Percentiles rank a stretch among this genome's conserved stretches.
These are phyloP conservation scores for Neonectria neomacrospora DNA, from an alignment of 2,329 filamentous ascomycete genomes.

Conservation along the genomic window DNA sequence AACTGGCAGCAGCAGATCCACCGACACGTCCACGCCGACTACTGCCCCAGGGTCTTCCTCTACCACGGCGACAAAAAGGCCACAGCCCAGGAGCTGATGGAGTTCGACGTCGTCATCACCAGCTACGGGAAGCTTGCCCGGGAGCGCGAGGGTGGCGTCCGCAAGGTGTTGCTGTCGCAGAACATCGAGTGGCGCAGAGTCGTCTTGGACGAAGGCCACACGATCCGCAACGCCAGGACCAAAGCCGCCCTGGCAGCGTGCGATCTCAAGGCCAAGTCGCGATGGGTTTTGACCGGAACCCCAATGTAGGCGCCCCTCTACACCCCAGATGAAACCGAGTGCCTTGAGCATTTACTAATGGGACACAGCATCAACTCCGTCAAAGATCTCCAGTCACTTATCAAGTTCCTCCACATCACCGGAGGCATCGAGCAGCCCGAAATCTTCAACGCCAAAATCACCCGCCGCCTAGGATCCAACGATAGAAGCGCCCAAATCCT, in stretches of 20 bases:
- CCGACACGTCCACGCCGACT: conserved; percentile 74
- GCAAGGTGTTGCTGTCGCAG: conserved; percentile 52
- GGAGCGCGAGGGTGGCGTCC: conserved; percentile 65
- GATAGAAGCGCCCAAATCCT: conserved; percentile 69
- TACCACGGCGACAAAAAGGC: conserved; percentile 77
- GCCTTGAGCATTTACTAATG: conserved; percentile 40
- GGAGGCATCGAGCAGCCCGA: conserved; percentile 79
- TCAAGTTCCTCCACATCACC: conserved; percentile 80
- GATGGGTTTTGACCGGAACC: conserved; percentile 84
- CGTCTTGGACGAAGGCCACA: conserved; percentile 86
- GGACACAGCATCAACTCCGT: conserved; percentile 75
- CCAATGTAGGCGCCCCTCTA: conserved; percentile 70
- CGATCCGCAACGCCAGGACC: conserved; percentile 80
- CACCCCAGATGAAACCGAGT: too few relatives aligned
- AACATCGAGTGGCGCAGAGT: conserved; percentile 77
- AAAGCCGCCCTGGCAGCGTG: conserved; percentile 77
- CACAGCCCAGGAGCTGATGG: conserved; percentile 65
- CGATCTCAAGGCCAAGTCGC: conserved; percentile 73
- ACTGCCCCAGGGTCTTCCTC: conserved; percentile 72
- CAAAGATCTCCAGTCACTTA: conserved; percentile 81
- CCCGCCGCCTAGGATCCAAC: conserved; percentile 71
- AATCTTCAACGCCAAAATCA: conserved; percentile 73
- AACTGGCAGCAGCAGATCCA: conserved; percentile 88
- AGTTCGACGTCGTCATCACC: conserved; percentile 83
- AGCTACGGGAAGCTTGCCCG: conserved; percentile 81